These are phyloP conservation scores for Ramaria sp. DNA, from an alignment of 768 basidiomycete genomes.

Conservation along the genomic window DNA sequence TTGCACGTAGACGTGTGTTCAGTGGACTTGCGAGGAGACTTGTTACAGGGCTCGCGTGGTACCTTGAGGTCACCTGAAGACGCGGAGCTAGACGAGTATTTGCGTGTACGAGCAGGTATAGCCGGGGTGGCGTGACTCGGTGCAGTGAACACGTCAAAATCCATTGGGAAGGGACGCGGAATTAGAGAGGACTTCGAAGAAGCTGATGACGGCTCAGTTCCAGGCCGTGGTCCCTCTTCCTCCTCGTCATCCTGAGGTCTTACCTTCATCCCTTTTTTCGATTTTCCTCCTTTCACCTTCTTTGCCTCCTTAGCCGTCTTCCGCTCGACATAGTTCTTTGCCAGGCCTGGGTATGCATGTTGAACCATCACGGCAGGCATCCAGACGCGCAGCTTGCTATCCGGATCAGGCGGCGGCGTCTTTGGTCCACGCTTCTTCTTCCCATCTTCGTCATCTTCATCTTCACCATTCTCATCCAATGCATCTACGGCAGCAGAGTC, in stretches of 20 bases:
- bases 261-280: slow-evolving; percentile 8
- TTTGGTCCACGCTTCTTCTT: slow-evolving; percentile 27
- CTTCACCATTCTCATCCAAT: slow-evolving; percentile 45
- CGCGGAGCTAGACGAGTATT: not conserved
- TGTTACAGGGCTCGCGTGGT: not conserved
- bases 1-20: not conserved
- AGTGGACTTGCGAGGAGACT: slow-evolving; percentile 6
- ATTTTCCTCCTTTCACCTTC: slow-evolving; percentile 22
- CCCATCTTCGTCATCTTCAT: slow-evolving; percentile 33
- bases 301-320: slow-evolving; percentile 32
- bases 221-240: not conserved
- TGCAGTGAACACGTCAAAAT: not conserved
- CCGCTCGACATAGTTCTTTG: slow-evolving; percentile 45
- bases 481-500: slow-evolving; percentile 10
- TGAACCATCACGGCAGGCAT: slow-evolving; percentile 72
- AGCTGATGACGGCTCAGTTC: too few relatives aligned
- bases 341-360: slow-evolving; percentile 54
- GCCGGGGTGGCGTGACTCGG: not conserved
- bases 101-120: not conserved
- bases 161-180: not conserved
- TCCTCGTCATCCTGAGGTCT: not conserved
- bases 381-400: slow-evolving; percentile 61
- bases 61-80: not conserved
- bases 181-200: not conserved
- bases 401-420: slow-evolving; percentile 37